Evolutionary conservation across 805 yeast genomes (phyloP).

Genomic region (Candida broadrunensis): DNA sequence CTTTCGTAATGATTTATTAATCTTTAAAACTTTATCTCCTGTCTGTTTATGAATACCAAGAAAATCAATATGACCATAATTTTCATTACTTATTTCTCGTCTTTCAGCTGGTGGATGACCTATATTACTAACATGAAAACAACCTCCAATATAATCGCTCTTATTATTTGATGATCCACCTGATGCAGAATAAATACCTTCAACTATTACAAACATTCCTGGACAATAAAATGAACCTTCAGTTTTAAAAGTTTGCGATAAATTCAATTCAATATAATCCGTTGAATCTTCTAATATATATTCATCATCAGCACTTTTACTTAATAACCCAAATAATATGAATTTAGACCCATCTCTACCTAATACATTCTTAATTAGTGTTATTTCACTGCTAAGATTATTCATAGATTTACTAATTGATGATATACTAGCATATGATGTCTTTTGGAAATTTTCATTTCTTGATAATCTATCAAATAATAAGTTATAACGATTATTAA

Average conservation of each 20-base stretch:
- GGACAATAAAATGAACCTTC: slow-evolving; percentile 63
- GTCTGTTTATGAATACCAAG: slow-evolving; percentile 37
- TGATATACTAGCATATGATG: slow-evolving; percentile 41
- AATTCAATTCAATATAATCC: slow-evolving; percentile 67
- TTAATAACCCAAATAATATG: slow-evolving; percentile 72
- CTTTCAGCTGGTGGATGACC: slow-evolving; percentile 89
- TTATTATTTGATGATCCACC: slow-evolving; percentile 40
- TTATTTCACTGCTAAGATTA: slow-evolving; percentile 39
- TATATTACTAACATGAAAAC: slow-evolving; percentile 70
- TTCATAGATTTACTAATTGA: slow-evolving; percentile 31
- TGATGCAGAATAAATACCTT: slow-evolving; percentile 77
- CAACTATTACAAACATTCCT: slow-evolving; percentile 78
- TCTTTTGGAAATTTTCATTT: slow-evolving; percentile 68
- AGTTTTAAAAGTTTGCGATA: slow-evolving; percentile 59
- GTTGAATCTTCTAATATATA: slow-evolving; percentile 80
- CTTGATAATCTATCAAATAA: slow-evolving; percentile 70
- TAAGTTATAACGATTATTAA: slow-evolving; percentile 56
- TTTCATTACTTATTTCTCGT: slow-evolving; percentile 62
- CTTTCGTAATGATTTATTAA: slow-evolving; percentile 58
- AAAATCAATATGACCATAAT: slow-evolving; percentile 78
- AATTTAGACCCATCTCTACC: slow-evolving; percentile 83
- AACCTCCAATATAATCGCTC: slow-evolving; percentile 34
- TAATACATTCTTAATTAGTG: slow-evolving; percentile 76
- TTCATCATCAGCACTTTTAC: slow-evolving; percentile 60
- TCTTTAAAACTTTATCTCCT: slow-evolving; percentile 44